Percentiles rank a stretch among this genome's conserved stretches.
Conservation (phyloP, 495 filamentous ascomycete genomes). For the Lindgomyces ingoldianus region DNA sequence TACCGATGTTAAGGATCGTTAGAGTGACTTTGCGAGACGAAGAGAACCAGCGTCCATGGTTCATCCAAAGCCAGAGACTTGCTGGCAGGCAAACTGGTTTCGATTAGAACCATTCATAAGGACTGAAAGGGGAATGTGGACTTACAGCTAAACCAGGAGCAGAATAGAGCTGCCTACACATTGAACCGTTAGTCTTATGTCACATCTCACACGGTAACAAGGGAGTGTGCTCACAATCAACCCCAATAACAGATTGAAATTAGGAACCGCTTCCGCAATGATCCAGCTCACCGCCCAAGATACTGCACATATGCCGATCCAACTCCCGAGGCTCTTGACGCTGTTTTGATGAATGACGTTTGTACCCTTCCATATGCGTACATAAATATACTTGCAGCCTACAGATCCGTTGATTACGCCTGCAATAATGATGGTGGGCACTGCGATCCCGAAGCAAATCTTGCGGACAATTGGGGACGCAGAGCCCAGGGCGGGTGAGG, state of each 20-base stretch:
- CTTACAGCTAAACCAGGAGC: conserved; percentile 36
- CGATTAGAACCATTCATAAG: not conserved
- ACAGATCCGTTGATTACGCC: conserved; percentile 70
- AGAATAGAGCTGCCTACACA: conserved; percentile 24
- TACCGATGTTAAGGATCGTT: conserved; percentile 14
- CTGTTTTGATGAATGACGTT: conserved; percentile 28
- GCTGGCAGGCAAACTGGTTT: conserved; percentile 16
- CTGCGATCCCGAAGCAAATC: conserved; percentile 75
- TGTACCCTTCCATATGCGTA: conserved; percentile 19
- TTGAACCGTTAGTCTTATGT: not conserved
- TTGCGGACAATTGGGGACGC: conserved; percentile 63
- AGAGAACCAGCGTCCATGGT: conserved; percentile 7
- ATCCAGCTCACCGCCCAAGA: conserved; percentile 39
- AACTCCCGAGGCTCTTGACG: conserved; percentile 31
- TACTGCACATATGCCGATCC: conserved; percentile 36
- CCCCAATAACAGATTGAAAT: conserved; percentile 40
- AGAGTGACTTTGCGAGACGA: conserved; percentile 8
- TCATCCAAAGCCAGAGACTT: conserved; percentile 31
- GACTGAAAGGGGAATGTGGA: not conserved
- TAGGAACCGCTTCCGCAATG: conserved; percentile 42
- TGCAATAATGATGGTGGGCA: conserved; percentile 69
- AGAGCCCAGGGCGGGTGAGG: conserved; percentile 68
- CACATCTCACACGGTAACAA: not conserved
- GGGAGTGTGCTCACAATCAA: conserved; percentile 35
- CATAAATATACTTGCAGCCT: conserved; percentile 40